Base-by-base conservation (phyloP, 2,329 filamentous ascomycete genomes). In the Sporothrix sp. region DNA sequence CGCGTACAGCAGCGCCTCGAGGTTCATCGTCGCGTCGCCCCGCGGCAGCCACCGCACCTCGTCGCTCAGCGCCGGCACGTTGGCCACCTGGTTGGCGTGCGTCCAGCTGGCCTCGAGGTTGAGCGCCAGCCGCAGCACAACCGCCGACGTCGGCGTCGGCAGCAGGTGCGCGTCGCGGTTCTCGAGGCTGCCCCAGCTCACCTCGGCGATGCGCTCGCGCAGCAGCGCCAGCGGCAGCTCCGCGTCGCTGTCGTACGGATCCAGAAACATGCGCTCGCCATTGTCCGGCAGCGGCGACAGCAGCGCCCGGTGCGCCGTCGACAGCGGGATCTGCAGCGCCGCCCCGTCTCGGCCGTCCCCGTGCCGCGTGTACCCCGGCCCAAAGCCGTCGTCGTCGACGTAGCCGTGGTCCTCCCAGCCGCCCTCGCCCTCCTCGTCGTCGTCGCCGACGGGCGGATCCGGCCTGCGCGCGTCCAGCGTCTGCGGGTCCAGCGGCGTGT, bases 51-150 rank as follows among this genome's bases (percentile, higher is more conserved):
- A 32, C 33, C 43, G 30, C 7, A 16, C 25, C 30, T 52, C 36
- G 25, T 61, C 64, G 30, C n/a, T 40, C 28, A 40, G 46, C 18
- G 20, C 18, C 3, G 32, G 18, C 45, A 39, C 45, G 14, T 23
- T 20, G 2, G 11, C 18, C 37, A 65, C 61, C 52, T 77, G 70
- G 60, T 81, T 73, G 39, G 53, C 51, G 4, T 52, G 50, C 16
- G 48, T 39, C 46, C 60, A 88, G 1, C 85, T 86, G 40, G 81
- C 81, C 59, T 85, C 75, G 57, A 97, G 90, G 65, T 95, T 96
- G 58, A 84, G 81, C 13, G 83, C 82, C 9, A 84, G 85, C 48
- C 89, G 81, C 58, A 86, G 72, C 7, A 89, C 80, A 57, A 95
- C 80, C 50, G 84, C 77, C 3, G 78, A 70, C 1, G 79, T 78